Evolutionary conservation across 2,329 filamentous ascomycete genomes (phyloP), one percentile per base, ranked within the genome.

Genomic region (Pestalotiopsis sp.): DNA sequence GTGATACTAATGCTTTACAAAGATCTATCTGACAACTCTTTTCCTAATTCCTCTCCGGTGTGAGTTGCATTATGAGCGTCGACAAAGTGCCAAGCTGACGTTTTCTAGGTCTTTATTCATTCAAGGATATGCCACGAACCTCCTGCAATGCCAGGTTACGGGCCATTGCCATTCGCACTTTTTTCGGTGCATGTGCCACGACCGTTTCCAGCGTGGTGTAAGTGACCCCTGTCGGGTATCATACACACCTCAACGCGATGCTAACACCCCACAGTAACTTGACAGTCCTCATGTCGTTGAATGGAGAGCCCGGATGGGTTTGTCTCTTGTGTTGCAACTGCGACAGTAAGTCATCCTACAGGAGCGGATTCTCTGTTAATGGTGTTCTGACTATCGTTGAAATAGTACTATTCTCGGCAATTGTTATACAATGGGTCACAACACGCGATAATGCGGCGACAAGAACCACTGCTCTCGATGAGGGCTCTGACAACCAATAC

Each of bases 311-410:
- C 2, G 89, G 86, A 3, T 91, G 89, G 88, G 84, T 91, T 2
- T 91, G 88, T 71, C 82, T 91, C 3, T 88, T 90, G 80, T 88
- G 87, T 73, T 92, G 89, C 74, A 91, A 91, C 73, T 83, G 84
- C 70, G 89, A 91, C 74, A 85, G 88, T 89, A 77, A 74, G 83
- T n/a, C 64, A n/a, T 79, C 14, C 12, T 12, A 2, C 20, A 9
- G 5, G 6, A 3, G 25, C n/a, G 27, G 12, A 27, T 9, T 4
- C 55, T 58, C 1, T n/a, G 23, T 27, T 4, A 7, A 59, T 13
- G 23, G 3, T 23, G 3, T n/a, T 9, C 17, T 52, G 17, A 52
- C 45, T n/a, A n/a, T n/a, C 7, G 4, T 31, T 31, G 5, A 31
- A 5, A 59, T 17, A 88, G 87, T 90, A 14, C 81, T 90, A 31